Conservation (phyloP, 208 protist species). For the Wallacemonas sp. region DNA sequence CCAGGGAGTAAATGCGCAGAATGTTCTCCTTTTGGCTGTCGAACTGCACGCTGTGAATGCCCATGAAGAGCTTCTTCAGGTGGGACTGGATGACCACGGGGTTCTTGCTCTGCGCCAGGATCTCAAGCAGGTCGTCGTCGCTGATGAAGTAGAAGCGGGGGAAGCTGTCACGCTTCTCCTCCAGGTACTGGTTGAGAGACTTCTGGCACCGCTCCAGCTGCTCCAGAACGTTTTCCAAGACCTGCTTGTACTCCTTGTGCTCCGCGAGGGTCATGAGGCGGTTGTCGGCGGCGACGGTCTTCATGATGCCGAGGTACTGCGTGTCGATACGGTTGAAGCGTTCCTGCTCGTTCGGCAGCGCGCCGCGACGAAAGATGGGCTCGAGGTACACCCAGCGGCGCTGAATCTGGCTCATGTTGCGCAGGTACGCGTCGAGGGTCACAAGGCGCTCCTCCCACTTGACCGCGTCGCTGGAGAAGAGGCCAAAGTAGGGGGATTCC, state of each 20-base stretch:
- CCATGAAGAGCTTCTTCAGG: constrained; percentile 98
- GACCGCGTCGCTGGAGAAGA: constrained; percentile 91
- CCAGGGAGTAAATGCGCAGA: constrained; percentile 87
- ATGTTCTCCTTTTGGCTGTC: constrained; percentile 89
- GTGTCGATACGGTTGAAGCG: constrained; percentile 96
- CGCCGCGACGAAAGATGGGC: constrained; percentile 97
- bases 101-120: constrained; percentile 96
- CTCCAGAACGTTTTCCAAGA: constrained; percentile 91
- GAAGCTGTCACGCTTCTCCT: constrained; percentile 97
- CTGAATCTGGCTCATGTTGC: constrained; percentile 96
- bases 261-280: constrained; percentile 85
- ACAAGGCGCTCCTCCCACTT: constrained; percentile 94
- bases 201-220: constrained; percentile 97
- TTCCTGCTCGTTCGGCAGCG: constrained; percentile 95
- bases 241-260: constrained; percentile 80
- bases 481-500: constrained; percentile 95
- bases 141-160: constrained; percentile 99
- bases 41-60: constrained; percentile 96
- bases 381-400: constrained; percentile 99
- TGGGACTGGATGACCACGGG: constrained; percentile 97
- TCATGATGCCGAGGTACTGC: constrained; percentile 95
- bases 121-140: constrained; percentile 99
- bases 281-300: constrained; percentile 72
- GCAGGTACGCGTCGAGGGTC: constrained; percentile 92
- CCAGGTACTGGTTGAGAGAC: constrained; percentile 97